A percentile compares a stretch with the other conserved stretches of the same genome.
phyloP scores from a whole-genome alignment of 75 land plant genomes.

The Sequoia sempervirens region DNA sequence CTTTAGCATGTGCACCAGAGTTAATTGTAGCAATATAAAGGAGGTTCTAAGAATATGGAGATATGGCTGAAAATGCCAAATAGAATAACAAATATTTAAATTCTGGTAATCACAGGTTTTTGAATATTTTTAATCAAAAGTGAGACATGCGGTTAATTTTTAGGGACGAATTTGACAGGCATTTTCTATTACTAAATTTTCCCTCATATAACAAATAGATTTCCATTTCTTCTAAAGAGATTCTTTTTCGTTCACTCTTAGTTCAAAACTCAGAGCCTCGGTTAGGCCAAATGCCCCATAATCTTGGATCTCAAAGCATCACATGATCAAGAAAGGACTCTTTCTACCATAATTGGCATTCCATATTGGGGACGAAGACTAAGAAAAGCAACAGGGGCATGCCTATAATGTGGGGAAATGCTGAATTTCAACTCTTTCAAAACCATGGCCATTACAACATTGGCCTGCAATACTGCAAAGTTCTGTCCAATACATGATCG shows the following conservation, averaged over 20 bases:
- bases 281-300: not conserved
- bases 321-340: not conserved
- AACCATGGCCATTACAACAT: conserved; percentile 18
- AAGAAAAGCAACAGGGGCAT: conserved; percentile 17
- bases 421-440: conserved; percentile 16
- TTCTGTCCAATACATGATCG: conserved; percentile 31
- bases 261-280: too few species aligned
- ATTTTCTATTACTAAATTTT: too few species aligned
- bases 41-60: too few species aligned
- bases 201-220: not conserved
- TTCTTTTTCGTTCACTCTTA: not conserved
- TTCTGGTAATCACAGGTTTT: too few species aligned
- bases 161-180: too few species aligned
- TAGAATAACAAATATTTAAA: too few species aligned
- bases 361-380: conserved; percentile 20
- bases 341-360: conserved; percentile 16
- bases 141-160: too few species aligned
- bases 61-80: too few species aligned
- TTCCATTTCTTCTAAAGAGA: too few species aligned
- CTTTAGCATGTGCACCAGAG: too few species aligned
- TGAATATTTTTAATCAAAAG: too few species aligned
- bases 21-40: too few species aligned
- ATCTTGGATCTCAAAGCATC: not conserved
- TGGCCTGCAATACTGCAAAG: conserved; percentile 25
- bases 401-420: conserved; percentile 20